Conservation (phyloP, 2,329 filamentous ascomycete genomes). For the Hansfordia pulvinata region DNA sequence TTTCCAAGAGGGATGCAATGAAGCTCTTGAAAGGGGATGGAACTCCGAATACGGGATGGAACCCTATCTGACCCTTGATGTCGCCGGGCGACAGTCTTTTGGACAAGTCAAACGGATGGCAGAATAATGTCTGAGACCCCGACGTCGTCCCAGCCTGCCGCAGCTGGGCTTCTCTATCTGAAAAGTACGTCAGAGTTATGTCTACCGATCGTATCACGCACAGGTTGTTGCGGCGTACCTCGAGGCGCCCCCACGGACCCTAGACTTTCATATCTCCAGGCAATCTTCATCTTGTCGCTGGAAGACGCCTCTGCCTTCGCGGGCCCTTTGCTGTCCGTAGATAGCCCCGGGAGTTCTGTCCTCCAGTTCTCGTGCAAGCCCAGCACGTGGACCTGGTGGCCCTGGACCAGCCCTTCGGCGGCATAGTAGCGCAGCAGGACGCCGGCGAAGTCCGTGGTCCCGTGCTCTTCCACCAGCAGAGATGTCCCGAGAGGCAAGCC, state of each 20-base stretch:
- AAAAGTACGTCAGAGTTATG: slow-evolving; percentile 4
- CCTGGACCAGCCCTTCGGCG: slow-evolving; percentile 84
- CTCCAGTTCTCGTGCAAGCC: slow-evolving; percentile 72
- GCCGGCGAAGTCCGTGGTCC: slow-evolving; percentile 88
- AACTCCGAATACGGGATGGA: slow-evolving; percentile 21
- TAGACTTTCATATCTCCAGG: slow-evolving; percentile 87
- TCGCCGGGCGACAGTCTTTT: slow-evolving; percentile 42
- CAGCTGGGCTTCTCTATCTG: slow-evolving; percentile 14
- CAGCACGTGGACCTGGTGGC: slow-evolving; percentile 76
- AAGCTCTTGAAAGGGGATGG: slow-evolving; percentile 50
- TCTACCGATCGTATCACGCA: too few relatives aligned
- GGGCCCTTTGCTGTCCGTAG: slow-evolving; percentile 24
- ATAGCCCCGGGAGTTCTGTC: slow-evolving; percentile 67
- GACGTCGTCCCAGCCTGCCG: slow-evolving; percentile 6
- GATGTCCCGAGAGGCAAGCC: slow-evolving; percentile 73
- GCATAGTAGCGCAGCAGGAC: slow-evolving; percentile 78
- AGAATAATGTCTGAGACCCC: slow-evolving; percentile 34
- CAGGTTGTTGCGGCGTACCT: slow-evolving; percentile 52
- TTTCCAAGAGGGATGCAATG: slow-evolving; percentile 40
- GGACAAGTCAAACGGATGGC: slow-evolving; percentile 60
- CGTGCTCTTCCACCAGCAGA: slow-evolving; percentile 72
- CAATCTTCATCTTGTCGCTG: slow-evolving; percentile 91
- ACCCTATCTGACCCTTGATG: slow-evolving; percentile 36
- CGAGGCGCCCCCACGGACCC: slow-evolving; percentile 53
- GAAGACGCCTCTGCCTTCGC: slow-evolving; percentile 22